A percentile compares a stretch with the other conserved stretches of the same genome.
phyloP scores from a whole-genome alignment of 2,329 filamentous ascomycete species.

The Gnomoniopsis smithogilvyi region DNA sequence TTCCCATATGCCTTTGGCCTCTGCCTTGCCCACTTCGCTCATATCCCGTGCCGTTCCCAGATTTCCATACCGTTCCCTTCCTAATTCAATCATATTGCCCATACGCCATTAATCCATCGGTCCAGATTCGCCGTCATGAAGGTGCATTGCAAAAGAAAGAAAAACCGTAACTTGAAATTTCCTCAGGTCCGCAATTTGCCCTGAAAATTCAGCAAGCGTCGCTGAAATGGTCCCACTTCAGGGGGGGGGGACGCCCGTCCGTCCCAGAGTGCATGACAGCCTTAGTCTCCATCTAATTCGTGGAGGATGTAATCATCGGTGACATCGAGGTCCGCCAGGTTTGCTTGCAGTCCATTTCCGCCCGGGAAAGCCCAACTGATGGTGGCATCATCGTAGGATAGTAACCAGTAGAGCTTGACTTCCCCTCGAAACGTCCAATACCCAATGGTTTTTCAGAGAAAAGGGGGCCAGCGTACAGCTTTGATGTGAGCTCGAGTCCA shows the following conservation, averaged over 20 bases:
- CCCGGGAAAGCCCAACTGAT: slow-evolving; percentile 39
- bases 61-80: neutral
- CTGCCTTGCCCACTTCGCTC: neutral
- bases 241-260: no score
- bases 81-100: slow-evolving; percentile 8
- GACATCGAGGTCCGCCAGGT: slow-evolving; percentile 21
- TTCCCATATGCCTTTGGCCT: slow-evolving; percentile 12
- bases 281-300: slow-evolving; percentile 24
- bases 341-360: slow-evolving; percentile 15
- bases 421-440: slow-evolving; percentile 52
- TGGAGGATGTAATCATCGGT: slow-evolving; percentile 20
- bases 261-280: no score
- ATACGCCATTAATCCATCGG: slow-evolving; percentile 18
- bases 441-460: slow-evolving; percentile 33
- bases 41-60: neutral
- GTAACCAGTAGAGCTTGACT: slow-evolving; percentile 47
- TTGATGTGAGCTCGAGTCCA: slow-evolving; percentile 31
- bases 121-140: slow-evolving; percentile 4
- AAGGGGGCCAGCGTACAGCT: slow-evolving; percentile 40
- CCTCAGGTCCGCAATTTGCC: neutral
- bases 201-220: neutral
- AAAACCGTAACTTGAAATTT: slow-evolving; percentile 1
- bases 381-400: slow-evolving; percentile 49
- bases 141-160: neutral
- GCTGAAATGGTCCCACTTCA: neutral